Conservation (phyloP, 495 filamentous ascomycete species). For the Terfezia claveryi region DNA sequence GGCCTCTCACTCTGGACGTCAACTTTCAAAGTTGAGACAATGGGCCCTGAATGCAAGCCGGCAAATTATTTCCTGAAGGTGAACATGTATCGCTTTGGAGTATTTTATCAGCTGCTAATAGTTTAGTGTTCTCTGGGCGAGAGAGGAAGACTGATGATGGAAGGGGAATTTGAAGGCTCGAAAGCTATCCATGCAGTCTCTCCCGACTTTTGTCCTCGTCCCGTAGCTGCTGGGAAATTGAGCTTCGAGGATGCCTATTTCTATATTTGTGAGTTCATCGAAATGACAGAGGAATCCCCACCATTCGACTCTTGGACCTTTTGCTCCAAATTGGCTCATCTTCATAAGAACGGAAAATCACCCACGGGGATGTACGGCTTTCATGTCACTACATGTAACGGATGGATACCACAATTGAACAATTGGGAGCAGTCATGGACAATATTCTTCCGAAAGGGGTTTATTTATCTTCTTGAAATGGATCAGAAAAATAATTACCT, state of each 20-base stretch:
- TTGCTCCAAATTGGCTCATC: conserved; percentile 20
- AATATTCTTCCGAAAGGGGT: conserved; percentile 22
- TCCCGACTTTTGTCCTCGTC: conserved; percentile 25
- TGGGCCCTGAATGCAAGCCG: neutral
- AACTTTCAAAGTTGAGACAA: neutral
- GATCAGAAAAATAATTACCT: neutral
- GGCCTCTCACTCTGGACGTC: neutral
- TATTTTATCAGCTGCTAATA: neutral
- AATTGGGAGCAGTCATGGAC: conserved; percentile 29
- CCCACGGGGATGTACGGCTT: conserved; percentile 33
- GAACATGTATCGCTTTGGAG: too few relatives aligned
- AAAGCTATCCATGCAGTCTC: conserved; percentile 23
- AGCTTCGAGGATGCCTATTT: conserved; percentile 20
- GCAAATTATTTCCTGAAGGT: neutral
- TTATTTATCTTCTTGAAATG: conserved; percentile 18
- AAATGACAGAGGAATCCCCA: conserved; percentile 13
- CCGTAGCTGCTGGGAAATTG: conserved; percentile 24
- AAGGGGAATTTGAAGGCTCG: conserved; percentile 28
- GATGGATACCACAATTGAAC: conserved; percentile 22
- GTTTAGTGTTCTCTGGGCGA: neutral
- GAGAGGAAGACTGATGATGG: conserved; percentile 17
- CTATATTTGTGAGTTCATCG: conserved; percentile 25
- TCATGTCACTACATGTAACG: conserved; percentile 26
- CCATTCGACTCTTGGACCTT: conserved; percentile 18
- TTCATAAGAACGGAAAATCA: conserved; percentile 24